These are phyloP conservation scores for Lagenidium giganteum DNA, from an alignment of 352 stramenopile genomes.

Conservation along the genomic window DNA sequence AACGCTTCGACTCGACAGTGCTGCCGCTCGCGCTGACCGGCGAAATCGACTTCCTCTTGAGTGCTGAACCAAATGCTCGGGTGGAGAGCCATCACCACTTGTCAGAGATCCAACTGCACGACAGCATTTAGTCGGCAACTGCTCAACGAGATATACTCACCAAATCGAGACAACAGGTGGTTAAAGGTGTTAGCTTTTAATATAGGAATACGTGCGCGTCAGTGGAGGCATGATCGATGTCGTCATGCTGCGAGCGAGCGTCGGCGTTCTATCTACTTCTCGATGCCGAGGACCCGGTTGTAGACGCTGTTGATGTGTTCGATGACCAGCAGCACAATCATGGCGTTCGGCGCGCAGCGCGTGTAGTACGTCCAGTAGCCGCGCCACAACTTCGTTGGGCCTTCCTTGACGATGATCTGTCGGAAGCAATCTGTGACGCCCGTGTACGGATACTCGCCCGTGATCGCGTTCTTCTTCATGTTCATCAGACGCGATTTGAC, in stretches of 20 bases:
- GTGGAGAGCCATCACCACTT: too few relatives aligned
- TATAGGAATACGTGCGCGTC: too few relatives aligned
- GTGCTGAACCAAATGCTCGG: too few relatives aligned
- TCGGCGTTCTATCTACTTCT: too few relatives aligned
- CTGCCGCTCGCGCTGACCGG: slow-evolving; percentile 18
- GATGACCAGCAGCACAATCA: slow-evolving; percentile 98
- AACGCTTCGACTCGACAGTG: slow-evolving; percentile 21
- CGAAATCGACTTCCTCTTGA: too few relatives aligned
- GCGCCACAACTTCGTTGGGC: slow-evolving; percentile 91
- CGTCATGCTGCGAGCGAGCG: too few relatives aligned
- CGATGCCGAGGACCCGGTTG: slow-evolving; percentile 45
- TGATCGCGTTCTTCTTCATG: slow-evolving; percentile 87
- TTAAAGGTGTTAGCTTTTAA: too few relatives aligned
- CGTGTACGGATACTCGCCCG: slow-evolving; percentile 90
- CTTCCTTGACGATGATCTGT: slow-evolving; percentile 93
- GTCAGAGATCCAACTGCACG: too few relatives aligned
- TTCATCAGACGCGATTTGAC: slow-evolving; percentile 98
- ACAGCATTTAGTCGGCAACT: too few relatives aligned
- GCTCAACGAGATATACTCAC: too few relatives aligned
- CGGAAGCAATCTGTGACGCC: slow-evolving; percentile 91
- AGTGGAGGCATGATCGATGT: too few relatives aligned
- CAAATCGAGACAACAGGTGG: too few relatives aligned
- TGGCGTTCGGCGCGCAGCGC: slow-evolving; percentile 96
- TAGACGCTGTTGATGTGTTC: slow-evolving; percentile 90
- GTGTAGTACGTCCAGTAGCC: slow-evolving; percentile 98